These are phyloP conservation scores for Aspergillus hortae DNA, from an alignment of 2,329 filamentous ascomycete species.

Conservation along the genomic window DNA sequence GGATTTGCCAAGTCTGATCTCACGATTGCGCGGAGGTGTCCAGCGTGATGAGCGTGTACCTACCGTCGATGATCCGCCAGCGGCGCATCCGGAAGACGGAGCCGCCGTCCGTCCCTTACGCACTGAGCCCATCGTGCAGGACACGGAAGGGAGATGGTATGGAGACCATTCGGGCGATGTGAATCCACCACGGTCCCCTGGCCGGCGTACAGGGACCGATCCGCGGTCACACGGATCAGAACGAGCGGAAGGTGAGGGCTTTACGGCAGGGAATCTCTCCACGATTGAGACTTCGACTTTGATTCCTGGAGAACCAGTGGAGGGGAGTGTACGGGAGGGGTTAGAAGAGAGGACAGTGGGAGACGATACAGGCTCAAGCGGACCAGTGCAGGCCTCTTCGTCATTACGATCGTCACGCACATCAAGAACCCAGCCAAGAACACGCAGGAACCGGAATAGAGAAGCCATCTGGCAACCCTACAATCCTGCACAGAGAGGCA, in stretches of 20 bases:
- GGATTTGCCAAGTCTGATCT: conserved; percentile 1
- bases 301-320: not conserved
- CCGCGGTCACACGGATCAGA: no score
- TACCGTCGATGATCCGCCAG: not conserved
- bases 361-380: conserved; percentile 1
- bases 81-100: not conserved
- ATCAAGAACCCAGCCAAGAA: not conserved
- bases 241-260: no score
- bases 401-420: not conserved
- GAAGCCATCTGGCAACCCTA: conserved; percentile 1
- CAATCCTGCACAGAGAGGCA: conserved; percentile 2
- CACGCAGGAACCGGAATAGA: conserved; percentile 1
- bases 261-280: not conserved
- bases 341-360: conserved; percentile 1
- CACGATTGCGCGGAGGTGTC: conserved; percentile 1
- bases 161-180: not conserved
- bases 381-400: not conserved
- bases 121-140: not conserved
- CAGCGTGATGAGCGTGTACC: conserved; percentile 3
- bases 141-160: not conserved
- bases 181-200: no score
- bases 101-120: not conserved
- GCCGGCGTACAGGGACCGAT: no score
- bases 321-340: not conserved
- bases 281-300: not conserved